Conservation (phyloP, 805 yeast genomes). For the Ogataea methylovora region DNA sequence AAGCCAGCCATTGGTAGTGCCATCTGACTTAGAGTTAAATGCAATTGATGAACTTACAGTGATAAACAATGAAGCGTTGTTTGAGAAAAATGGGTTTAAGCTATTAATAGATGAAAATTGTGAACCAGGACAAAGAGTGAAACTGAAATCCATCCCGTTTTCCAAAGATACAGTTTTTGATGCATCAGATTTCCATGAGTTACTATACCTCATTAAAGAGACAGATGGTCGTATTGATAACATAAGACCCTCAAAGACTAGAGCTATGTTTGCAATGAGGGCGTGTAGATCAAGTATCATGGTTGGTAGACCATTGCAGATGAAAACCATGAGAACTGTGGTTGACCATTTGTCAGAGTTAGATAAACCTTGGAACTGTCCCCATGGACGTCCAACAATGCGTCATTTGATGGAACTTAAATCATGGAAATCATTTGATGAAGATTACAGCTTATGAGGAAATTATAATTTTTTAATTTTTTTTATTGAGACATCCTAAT, state of each 20-base stretch:
- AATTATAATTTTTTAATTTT: neutral
- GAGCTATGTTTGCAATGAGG: slow-evolving; percentile 85
- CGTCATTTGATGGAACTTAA: slow-evolving; percentile 70
- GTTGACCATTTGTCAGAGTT: slow-evolving; percentile 61
- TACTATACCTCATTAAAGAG: slow-evolving; percentile 60
- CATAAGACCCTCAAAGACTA: slow-evolving; percentile 66
- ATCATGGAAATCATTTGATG: slow-evolving; percentile 35
- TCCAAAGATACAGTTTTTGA: slow-evolving; percentile 67
- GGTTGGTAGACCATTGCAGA: slow-evolving; percentile 73
- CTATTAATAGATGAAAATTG: slow-evolving; percentile 41
- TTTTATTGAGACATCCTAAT: slow-evolving; percentile 19
- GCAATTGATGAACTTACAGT: slow-evolving; percentile 74
- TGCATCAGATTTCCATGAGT: slow-evolving; percentile 64
- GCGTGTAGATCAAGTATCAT: slow-evolving; percentile 92
- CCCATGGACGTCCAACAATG: slow-evolving; percentile 98
- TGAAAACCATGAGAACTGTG: slow-evolving; percentile 55
- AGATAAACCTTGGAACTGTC: slow-evolving; percentile 94
- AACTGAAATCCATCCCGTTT: slow-evolving; percentile 58
- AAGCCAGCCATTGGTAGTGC: slow-evolving; percentile 63
- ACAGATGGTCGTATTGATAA: slow-evolving; percentile 32
- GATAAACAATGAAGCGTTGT: slow-evolving; percentile 47
- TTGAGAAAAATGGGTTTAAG: slow-evolving; percentile 74
- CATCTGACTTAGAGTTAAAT: slow-evolving; percentile 52
- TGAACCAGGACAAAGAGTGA: slow-evolving; percentile 50
- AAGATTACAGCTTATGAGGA: slow-evolving; percentile 21